These are phyloP conservation scores for Hypocrella siamensis DNA, from an alignment of 2,329 filamentous ascomycete genomes.

Conservation along the genomic window DNA sequence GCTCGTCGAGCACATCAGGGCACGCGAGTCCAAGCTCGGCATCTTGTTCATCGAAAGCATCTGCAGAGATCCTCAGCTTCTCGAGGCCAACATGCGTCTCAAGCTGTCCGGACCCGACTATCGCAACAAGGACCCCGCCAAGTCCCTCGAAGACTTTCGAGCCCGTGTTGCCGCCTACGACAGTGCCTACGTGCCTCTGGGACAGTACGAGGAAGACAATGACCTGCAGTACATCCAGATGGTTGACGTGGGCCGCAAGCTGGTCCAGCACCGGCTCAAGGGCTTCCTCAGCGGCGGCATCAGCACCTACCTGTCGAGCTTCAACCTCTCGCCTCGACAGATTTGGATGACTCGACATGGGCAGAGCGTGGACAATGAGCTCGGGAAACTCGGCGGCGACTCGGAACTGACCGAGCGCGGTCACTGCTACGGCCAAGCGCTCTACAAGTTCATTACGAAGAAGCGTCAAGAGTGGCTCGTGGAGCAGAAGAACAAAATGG, in stretches of 20 bases:
- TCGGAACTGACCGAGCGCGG: slow-evolving; percentile 72
- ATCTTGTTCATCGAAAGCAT: slow-evolving; percentile 93
- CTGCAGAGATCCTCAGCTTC: slow-evolving; percentile 66
- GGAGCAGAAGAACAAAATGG: slow-evolving; percentile 64
- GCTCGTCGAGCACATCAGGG: slow-evolving; percentile 69
- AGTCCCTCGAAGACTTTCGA: slow-evolving; percentile 81
- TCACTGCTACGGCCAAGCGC: slow-evolving; percentile 58
- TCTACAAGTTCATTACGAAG: slow-evolving; percentile 70
- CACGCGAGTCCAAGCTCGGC: slow-evolving; percentile 71
- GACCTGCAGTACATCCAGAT: slow-evolving; percentile 94
- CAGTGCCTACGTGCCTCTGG: slow-evolving; percentile 81
- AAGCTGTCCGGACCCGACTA: slow-evolving; percentile 96
- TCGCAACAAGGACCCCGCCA: slow-evolving; percentile 75
- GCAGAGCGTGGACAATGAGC: slow-evolving; percentile 74
- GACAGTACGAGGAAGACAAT: slow-evolving; percentile 77
- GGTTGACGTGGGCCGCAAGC: slow-evolving; percentile 91
- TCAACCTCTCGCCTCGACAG: slow-evolving; percentile 86
- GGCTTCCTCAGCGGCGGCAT: slow-evolving; percentile 88
- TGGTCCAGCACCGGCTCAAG: slow-evolving; percentile 77
- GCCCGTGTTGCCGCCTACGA: slow-evolving; percentile 85
- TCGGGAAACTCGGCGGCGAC: slow-evolving; percentile 82
- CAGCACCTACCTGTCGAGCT: slow-evolving; percentile 88
- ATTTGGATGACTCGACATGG: slow-evolving; percentile 98
- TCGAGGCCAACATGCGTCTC: slow-evolving; percentile 93
- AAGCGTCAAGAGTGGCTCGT: slow-evolving; percentile 72